These are phyloP conservation scores for Phytophthora citricola DNA, from an alignment of 352 stramenopile species.

Conservation along the genomic window DNA sequence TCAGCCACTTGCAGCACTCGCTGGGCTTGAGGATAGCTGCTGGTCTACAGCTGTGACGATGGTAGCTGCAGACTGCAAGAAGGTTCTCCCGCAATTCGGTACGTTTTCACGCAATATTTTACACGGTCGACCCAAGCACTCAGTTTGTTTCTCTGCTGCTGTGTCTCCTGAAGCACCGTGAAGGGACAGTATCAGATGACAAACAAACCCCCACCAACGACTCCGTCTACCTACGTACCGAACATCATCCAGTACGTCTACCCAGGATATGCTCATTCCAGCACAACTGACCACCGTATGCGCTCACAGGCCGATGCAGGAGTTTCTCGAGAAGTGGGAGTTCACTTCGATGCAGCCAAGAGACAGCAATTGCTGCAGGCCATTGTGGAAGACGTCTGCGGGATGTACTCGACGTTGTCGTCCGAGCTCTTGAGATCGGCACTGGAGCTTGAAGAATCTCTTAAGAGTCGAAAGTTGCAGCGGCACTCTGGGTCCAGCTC, in stretches of 20 bases:
- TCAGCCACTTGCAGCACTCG: constrained; percentile 50
- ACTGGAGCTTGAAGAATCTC: constrained; percentile 82
- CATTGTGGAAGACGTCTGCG: constrained; percentile 68
- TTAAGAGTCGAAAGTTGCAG: constrained; percentile 90
- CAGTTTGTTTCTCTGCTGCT: constrained; percentile 1
- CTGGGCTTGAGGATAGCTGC: constrained; percentile 58
- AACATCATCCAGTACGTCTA: constrained; percentile 70
- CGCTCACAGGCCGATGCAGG: constrained; percentile 58
- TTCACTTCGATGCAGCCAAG: constrained; percentile 50
- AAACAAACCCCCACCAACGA: constrained; percentile 81
- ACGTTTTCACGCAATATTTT: constrained; percentile 1
- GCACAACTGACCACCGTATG: constrained; percentile 8
- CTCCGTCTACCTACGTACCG: constrained; percentile 73
- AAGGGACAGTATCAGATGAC: constrained; percentile 93
- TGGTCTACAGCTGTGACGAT: constrained; percentile 67
- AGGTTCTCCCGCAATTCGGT: constrained; percentile 84
- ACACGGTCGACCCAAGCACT: neutral
- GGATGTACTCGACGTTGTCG: constrained; percentile 70
- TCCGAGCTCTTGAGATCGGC: constrained; percentile 79
- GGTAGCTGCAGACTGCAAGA: constrained; percentile 86
- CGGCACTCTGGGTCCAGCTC: constrained; percentile 45
- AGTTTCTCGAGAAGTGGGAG: constrained; percentile 79
- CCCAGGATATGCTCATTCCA: neutral
- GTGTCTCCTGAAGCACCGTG: constrained; percentile 56
- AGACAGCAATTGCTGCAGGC: constrained; percentile 56